These are phyloP conservation scores for Protomyces lactucae-debilis DNA, from an alignment of 1,139 yeast species.

Conservation along the genomic window DNA sequence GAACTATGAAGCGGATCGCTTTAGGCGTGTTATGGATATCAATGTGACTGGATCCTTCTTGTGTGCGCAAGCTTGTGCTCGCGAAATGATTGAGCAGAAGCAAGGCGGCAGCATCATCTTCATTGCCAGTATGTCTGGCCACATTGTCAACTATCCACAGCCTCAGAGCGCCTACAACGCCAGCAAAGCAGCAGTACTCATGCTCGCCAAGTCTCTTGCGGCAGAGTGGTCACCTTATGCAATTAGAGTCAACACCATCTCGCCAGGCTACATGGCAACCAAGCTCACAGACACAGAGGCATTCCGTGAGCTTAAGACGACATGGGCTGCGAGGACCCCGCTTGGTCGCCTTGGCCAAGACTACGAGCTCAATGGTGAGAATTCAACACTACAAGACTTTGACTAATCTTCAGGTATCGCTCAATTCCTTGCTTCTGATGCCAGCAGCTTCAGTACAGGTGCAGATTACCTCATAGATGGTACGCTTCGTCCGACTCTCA, in stretches of 20 bases:
- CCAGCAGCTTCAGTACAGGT: slow-evolving; percentile 81
- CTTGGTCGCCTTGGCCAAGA: slow-evolving; percentile 74
- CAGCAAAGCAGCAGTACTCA: slow-evolving; percentile 23
- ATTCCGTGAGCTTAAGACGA: slow-evolving; percentile 48
- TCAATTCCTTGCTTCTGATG: slow-evolving; percentile 62
- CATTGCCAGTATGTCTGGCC: slow-evolving; percentile 89
- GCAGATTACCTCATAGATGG: slow-evolving; percentile 79
- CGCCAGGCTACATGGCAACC: slow-evolving; percentile 76
- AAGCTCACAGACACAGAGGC: slow-evolving; percentile 49
- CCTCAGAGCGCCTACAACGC: slow-evolving; percentile 58
- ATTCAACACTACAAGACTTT: neutral
- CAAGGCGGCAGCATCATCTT: slow-evolving; percentile 65
- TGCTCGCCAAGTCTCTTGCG: slow-evolving; percentile 68
- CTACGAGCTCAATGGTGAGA: slow-evolving; percentile 75
- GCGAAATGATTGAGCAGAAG: slow-evolving; percentile 64
- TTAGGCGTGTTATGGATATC: slow-evolving; percentile 65
- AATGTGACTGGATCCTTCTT: slow-evolving; percentile 75
- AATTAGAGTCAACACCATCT: slow-evolving; percentile 67
- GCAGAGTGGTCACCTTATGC: slow-evolving; percentile 82
- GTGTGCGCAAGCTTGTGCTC: slow-evolving; percentile 67
- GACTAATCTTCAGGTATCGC: slow-evolving; percentile 51
- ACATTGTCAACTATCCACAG: slow-evolving; percentile 83
- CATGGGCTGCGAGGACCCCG: slow-evolving; percentile 71
- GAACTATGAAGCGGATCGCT: slow-evolving; percentile 64
- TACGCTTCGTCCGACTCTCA: slow-evolving; percentile 45